Base-by-base conservation (phyloP, 2,329 filamentous ascomycete genomes). In the Talaromyces sp. region DNA sequence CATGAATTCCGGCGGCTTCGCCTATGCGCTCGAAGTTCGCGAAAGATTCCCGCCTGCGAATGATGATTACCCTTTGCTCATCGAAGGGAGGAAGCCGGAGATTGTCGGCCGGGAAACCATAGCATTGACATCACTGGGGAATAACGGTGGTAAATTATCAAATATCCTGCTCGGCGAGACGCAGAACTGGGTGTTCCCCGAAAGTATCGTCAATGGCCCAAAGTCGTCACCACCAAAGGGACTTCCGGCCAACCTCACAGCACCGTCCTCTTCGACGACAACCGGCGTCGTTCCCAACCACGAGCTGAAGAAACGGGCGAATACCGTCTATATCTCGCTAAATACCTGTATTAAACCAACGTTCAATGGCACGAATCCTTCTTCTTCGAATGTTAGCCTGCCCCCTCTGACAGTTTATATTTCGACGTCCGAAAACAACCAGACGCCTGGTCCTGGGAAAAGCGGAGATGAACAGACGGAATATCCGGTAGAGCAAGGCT, bases 311-410 rank as follows among this genome's bases (percentile, higher is more conserved):
- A 68, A 66, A 58, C 59, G 63, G 51, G 60, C 65, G 11, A 62
- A 63, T 41, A 84, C 77, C 1, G 79, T 98, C 3, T 97, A 89
- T 73, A 82, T 99, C 58, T 92, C 92, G 2, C 86, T 92, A 50
- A 98, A 92, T 66, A 93, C 90, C 0, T 99, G 95, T 74, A 75
- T 85, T 27, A 91, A 96, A 68, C 95, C 93, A 13, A 71, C 75
- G 21, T 79, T 81, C 46, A 84, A 83, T 46, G 77, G 76, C 1
- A 75, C 78, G 11, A 77, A 78, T 26, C 79, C 76, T 1, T 69
- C 69, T 2, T 68, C 76, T 56, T 32, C 55, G n/a, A 46, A 49
- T 19, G 73, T 76, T 14, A 69, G 66, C 11, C 84, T 89, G 13
- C 88, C 89, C 1, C 92, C 96, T 68, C 82, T 98, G 56, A 84